Conservation (phyloP, 768 basidiomycete genomes). For the Mycena rosella region DNA sequence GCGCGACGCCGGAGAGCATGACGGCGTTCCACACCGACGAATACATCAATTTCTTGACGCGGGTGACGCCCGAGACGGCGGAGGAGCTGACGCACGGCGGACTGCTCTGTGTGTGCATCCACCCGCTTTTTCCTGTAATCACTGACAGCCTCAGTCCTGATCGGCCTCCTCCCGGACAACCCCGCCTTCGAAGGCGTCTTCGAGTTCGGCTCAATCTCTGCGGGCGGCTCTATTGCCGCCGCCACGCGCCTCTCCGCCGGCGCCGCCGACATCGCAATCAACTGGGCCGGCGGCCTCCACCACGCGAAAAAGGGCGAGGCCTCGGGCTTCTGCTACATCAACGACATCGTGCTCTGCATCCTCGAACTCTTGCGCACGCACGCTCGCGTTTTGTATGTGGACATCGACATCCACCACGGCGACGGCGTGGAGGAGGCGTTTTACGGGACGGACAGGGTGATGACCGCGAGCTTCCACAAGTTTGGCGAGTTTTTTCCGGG, state of each 20-base stretch:
- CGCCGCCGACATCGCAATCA: constrained; percentile 91
- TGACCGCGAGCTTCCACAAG: constrained; percentile 97
- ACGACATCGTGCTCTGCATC: constrained; percentile 96
- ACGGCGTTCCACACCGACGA: constrained; percentile 98
- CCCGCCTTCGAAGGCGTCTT: constrained; percentile 97
- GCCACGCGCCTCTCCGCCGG: constrained; percentile 86
- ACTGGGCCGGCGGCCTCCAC: constrained; percentile 99
- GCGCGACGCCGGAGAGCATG: constrained; percentile 81
- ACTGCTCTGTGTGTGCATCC: constrained; percentile 76
- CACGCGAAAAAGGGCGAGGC: constrained; percentile 99
- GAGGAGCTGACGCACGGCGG: constrained; percentile 90
- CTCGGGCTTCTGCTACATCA: constrained; percentile 99
- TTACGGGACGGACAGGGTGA: constrained; percentile 96
- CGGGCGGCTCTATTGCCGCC: constrained; percentile 94
- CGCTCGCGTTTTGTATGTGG: constrained; percentile 94
- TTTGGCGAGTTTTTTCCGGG: constrained; percentile 97
- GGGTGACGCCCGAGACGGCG: constrained; percentile 92
- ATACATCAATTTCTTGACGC: constrained; percentile 91
- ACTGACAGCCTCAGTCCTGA: constrained; percentile 58
- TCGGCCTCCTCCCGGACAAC: constrained; percentile 86
- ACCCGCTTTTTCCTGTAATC: background rate
- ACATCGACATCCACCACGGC: constrained; percentile 98
- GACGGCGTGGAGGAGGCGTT: constrained; percentile 99
- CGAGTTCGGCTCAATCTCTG: constrained; percentile 97
- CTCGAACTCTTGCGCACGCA: constrained; percentile 89